A percentile compares a stretch with the other conserved stretches of the same genome.
phyloP scores from a whole-genome alignment of 192 early-diverging fungal species.

The Phycomyces nitens region DNA sequence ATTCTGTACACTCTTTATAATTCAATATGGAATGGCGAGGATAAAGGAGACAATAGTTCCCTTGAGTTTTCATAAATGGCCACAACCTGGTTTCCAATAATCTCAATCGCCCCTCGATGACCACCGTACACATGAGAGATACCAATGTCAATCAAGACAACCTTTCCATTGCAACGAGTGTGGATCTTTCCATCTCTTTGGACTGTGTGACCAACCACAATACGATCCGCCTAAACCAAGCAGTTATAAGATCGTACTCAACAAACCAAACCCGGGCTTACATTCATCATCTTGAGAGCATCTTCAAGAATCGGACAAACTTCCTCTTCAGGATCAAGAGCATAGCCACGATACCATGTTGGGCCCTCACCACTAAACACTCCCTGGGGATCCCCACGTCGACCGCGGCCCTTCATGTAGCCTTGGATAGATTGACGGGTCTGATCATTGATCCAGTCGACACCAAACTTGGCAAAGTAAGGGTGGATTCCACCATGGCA shows the following conservation, averaged over 20 bases:
- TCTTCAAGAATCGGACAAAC: conserved; percentile 44
- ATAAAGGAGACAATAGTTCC: background rate
- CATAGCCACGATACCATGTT: conserved; percentile 60
- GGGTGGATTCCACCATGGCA: conserved; percentile 57
- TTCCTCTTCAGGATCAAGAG: conserved; percentile 40
- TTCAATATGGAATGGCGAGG: too few species aligned
- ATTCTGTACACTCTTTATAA: too few species aligned
- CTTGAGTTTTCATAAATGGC: conserved; percentile 41
- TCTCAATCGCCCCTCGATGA: conserved; percentile 68
- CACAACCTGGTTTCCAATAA: conserved; percentile 53
- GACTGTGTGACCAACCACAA: conserved; percentile 70
- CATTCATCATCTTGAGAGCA: conserved; percentile 44
- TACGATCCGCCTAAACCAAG: conserved; percentile 62
- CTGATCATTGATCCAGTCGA: conserved; percentile 49
- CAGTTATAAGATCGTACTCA: too few species aligned
- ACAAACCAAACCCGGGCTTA: conserved; percentile 7
- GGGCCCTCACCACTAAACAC: conserved; percentile 35
- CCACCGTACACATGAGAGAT: conserved; percentile 67
- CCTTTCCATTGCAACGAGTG: conserved; percentile 56
- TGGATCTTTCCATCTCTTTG: conserved; percentile 55
- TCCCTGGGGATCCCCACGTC: conserved; percentile 21
- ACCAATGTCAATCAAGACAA: conserved; percentile 71
- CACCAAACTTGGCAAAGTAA: conserved; percentile 25
- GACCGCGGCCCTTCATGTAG: conserved; percentile 18
- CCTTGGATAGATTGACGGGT: conserved; percentile 32